Evolutionary conservation across 768 basidiomycete genomes (phyloP), one percentile per base, ranked within the genome.

Genomic region (Trametes cubensis): DNA sequence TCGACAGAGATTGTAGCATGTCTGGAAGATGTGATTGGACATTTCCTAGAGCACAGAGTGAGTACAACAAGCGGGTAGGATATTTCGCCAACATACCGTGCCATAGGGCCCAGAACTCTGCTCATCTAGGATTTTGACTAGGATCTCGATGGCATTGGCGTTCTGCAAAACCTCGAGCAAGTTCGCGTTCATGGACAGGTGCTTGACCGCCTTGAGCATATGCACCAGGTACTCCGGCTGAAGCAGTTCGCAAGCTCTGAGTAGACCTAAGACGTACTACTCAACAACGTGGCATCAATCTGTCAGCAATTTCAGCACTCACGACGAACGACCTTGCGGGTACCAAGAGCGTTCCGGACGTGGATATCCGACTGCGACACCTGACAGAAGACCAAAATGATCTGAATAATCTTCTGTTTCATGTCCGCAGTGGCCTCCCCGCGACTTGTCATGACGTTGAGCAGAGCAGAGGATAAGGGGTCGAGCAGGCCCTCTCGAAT

Each of bases 11-110:
- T 96, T 96, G 79, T 93, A 98, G 70, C 95, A 94, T 2, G 95
- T 94, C 75, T 97, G 95, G 82, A 98, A 95, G 62, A 97, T 87
- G 69, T 98, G 94, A 65, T 98, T 98, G 52, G 93, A 89, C 75
- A 98, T 91, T 84, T 99, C 96, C 94, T 98, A 70, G 10, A 4
- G 2, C 21, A 11, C 38, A 23, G 38, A 40, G 52, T 44, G 21
- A 3, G 48, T 57, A 18, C 44, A n/a, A 39, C 6, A 46, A 7
- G 2, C 10, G 15, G 10, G 3, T 18, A 11, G 11, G 21, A 7
- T 6, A 13, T 6, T 23, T 5, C 10, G 11, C 11, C 38, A 17
- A n/a, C 88, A 56, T 70, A 94, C 95, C 13, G 94, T 89, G 70
- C 85, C 88, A 67, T 94, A 88, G 0, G 85, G 83, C 1, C 93